Evolutionary conservation across 768 basidiomycete genomes (phyloP).

Genomic region (Leccinum variicolor): DNA sequence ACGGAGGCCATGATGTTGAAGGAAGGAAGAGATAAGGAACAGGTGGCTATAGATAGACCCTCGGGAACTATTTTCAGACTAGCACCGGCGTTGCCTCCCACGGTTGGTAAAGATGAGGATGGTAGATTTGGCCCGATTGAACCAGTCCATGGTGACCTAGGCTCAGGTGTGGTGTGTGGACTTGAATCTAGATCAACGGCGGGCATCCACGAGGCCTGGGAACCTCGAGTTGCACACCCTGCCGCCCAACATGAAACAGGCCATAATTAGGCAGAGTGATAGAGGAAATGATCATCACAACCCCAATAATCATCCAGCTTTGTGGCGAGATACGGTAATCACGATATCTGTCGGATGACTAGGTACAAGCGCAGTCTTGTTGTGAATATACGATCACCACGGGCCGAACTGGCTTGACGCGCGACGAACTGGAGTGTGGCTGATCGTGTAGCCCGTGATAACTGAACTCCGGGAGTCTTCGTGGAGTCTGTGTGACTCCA

Average conservation of each 20-base stretch:
- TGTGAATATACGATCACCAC: not conserved
- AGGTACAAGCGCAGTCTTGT: not conserved
- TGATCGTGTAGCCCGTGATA: not conserved
- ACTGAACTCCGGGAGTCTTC: not conserved
- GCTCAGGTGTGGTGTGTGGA: constrained; percentile 6
- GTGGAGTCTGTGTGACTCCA: not conserved
- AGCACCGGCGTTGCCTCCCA: not conserved
- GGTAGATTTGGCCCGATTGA: not conserved
- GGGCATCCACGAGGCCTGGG: constrained; percentile 6
- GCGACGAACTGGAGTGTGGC: not conserved
- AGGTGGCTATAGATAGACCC: constrained; percentile 8
- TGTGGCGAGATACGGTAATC: not conserved
- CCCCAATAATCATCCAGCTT: not conserved
- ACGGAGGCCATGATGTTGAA: constrained; percentile 14
- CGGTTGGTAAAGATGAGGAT: not conserved
- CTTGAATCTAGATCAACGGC: constrained; percentile 17
- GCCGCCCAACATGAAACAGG: not conserved
- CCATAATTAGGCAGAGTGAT: constrained; percentile 2
- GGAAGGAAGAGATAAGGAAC: constrained; percentile 3
- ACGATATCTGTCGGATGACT: not conserved
- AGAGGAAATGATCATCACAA: constrained; percentile 4
- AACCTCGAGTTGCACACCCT: constrained; percentile 9
- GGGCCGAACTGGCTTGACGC: not conserved
- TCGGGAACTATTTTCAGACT: constrained; percentile 5
- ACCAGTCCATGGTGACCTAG: not conserved